Base-by-base conservation (phyloP, 192 early-diverging fungal species). In the Pilaira anomala region DNA sequence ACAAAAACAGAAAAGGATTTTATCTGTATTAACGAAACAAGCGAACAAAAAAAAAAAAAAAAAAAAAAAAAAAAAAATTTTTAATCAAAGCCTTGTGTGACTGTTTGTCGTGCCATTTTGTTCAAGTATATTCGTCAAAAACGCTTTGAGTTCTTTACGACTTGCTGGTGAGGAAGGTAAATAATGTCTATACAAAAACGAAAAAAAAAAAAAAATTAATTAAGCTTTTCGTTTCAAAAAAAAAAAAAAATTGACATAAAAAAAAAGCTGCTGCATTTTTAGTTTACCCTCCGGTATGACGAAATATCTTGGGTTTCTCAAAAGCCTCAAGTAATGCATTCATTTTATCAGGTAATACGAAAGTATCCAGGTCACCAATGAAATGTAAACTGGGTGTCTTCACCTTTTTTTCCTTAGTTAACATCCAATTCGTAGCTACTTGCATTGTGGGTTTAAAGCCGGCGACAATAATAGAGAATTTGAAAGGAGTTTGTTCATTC, bases 391-490 rank as follows among this genome's bases (percentile, higher is more conserved):
- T 72, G 6, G 71, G 65, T 0, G 71, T 63, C 30, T 60, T 53
- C 11, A 72, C 42, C 4, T 24, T 26, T 11, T 9, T 30, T 9
- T 50, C 46, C 16, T 36, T 39, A 28, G 22, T 24, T 11, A 58
- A 14, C 12, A 22, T 42, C 19, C 25, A 21, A 36, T 33, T 24
- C 33, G 51, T 42, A 29, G 64, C 24, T 8, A 26, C 36, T 7
- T 63, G 46, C 1, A 39, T 3, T 14, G 25, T 52, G 5, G 46
- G 29, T 11, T 51, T 51, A n/a, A 52, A 81, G 44, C 80, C 80
- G 36, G 77, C 69, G 3, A 79, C 65, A 28, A 76, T 65, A 24
- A 81, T 78, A 2, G 74, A 51, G 60, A 81, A 81, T 29, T 65
- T 69, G 58, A 77, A 71, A 0, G 70, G 75, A 0, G 30, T 45